These are phyloP conservation scores for Colletotrichum salicis DNA, from an alignment of 2,329 filamentous ascomycete species.

Conservation along the genomic window DNA sequence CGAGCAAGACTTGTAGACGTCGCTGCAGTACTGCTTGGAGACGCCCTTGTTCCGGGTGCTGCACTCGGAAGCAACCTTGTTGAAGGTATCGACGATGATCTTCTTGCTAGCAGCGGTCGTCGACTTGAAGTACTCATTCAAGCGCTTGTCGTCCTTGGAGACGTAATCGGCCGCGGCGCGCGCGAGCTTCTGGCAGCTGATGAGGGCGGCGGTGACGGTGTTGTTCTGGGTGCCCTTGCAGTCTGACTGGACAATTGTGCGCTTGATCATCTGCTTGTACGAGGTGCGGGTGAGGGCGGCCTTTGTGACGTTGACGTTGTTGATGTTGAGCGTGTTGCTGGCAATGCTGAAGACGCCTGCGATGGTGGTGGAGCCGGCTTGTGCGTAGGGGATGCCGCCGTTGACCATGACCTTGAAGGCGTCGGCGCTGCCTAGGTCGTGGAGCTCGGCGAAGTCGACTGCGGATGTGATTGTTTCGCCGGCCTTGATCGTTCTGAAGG, in stretches of 20 bases:
- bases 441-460: slow-evolving; percentile 62
- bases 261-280: slow-evolving; percentile 54
- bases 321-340: slow-evolving; percentile 65
- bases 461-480: slow-evolving; percentile 58
- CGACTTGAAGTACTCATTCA: slow-evolving; percentile 73
- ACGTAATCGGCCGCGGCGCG: slow-evolving; percentile 56
- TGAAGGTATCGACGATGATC: slow-evolving; percentile 62
- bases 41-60: slow-evolving; percentile 57
- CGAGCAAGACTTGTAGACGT: slow-evolving; percentile 64
- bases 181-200: slow-evolving; percentile 62
- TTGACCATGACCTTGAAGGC: slow-evolving; percentile 62
- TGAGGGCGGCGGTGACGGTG: slow-evolving; percentile 57
- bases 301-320: slow-evolving; percentile 62
- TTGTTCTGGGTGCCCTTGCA: slow-evolving; percentile 58
- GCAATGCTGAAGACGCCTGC: slow-evolving; percentile 61
- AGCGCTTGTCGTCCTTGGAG: slow-evolving; percentile 37
- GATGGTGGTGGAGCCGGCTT: slow-evolving; percentile 59
- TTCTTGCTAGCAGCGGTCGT: slow-evolving; percentile 49
- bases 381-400: slow-evolving; percentile 64
- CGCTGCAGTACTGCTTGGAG: slow-evolving; percentile 68
- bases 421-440: slow-evolving; percentile 59
- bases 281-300: slow-evolving; percentile 60
- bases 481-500: slow-evolving; percentile 57
- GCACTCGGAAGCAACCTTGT: slow-evolving; percentile 64
- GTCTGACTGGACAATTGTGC: slow-evolving; percentile 59